Conservation (phyloP, 2,329 filamentous ascomycete species). For the Seiridium cupressi region DNA sequence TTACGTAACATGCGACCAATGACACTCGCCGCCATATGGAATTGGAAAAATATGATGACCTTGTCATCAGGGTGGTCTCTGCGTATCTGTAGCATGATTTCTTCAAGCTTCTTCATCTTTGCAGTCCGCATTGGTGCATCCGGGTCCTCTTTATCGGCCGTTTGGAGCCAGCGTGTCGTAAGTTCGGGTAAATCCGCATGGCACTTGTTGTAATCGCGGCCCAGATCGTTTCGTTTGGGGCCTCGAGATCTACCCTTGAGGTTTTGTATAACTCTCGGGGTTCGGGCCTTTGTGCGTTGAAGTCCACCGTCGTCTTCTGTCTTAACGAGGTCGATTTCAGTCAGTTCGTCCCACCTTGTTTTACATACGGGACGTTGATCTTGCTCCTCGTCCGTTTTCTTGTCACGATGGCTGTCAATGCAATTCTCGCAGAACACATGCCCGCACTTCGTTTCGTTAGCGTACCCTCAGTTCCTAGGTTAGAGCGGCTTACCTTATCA, state of each 20-base stretch:
- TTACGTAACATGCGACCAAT: slow-evolving; percentile 33
- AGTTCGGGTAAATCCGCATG: too few species aligned
- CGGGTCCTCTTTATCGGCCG: neutral
- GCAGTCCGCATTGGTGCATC: neutral
- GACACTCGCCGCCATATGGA: slow-evolving; percentile 12
- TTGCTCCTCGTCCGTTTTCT: neutral
- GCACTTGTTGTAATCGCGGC: too few species aligned
- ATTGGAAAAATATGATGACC: slow-evolving; percentile 9
- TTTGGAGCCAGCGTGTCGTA: neutral
- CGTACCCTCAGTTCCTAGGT: neutral
- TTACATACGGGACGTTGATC: too few species aligned
- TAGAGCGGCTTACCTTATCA: neutral
- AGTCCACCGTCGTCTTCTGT: too few species aligned
- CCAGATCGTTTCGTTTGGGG: too few species aligned
- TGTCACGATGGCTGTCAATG: neutral
- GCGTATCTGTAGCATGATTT: neutral
- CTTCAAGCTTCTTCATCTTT: neutral
- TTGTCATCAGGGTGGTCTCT: slow-evolving; percentile 5
- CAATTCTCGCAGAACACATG: neutral
- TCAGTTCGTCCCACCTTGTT: too few species aligned
- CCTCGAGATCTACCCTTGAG: too few species aligned
- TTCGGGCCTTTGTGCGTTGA: too few species aligned
- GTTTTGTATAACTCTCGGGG: too few species aligned
- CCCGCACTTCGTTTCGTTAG: neutral
- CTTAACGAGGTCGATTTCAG: too few species aligned